Percentiles rank a stretch among this genome's conserved stretches.
phyloP scores from a whole-genome alignment of 1,284 basidiomycete genomes.

The Sphagnurus paluster region DNA sequence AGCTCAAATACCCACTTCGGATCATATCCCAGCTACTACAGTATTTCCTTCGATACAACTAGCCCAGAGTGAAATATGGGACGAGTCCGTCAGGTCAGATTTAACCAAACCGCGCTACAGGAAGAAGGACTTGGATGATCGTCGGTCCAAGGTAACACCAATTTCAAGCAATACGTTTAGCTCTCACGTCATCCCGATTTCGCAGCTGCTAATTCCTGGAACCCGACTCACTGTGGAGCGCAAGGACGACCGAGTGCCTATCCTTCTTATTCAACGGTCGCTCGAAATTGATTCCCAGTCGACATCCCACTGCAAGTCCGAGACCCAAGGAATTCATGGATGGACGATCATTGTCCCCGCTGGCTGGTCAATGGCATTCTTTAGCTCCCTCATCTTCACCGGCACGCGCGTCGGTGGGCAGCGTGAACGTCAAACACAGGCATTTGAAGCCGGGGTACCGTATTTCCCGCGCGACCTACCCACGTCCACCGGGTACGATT shows the following conservation, averaged over 20 bases:
- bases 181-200: background rate
- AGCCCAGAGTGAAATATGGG: constrained; percentile 75
- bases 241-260: constrained; percentile 79
- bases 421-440: constrained; percentile 72
- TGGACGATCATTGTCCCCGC: constrained; percentile 84
- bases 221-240: constrained; percentile 61
- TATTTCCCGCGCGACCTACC: constrained; percentile 87
- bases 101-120: constrained; percentile 69
- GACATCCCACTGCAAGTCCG: constrained; percentile 38
- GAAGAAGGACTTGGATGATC: constrained; percentile 83
- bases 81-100: constrained; percentile 48
- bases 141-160: constrained; percentile 63
- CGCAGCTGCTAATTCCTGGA: constrained; percentile 77
- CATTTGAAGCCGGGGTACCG: constrained; percentile 73
- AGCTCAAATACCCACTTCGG: constrained; percentile 23
- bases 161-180: background rate
- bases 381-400: constrained; percentile 77
- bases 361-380: constrained; percentile 89
- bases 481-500: constrained; percentile 50
- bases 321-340: constrained; percentile 62
- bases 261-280: constrained; percentile 81
- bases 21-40: constrained; percentile 24
- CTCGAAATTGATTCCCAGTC: too few species aligned
- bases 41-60: constrained; percentile 60
- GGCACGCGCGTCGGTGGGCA: constrained; percentile 82